A percentile compares a stretch with the other conserved stretches of the same genome.
Conservation (phyloP, 352 stramenopile genomes). For the Saprolegnia diclina region DNA sequence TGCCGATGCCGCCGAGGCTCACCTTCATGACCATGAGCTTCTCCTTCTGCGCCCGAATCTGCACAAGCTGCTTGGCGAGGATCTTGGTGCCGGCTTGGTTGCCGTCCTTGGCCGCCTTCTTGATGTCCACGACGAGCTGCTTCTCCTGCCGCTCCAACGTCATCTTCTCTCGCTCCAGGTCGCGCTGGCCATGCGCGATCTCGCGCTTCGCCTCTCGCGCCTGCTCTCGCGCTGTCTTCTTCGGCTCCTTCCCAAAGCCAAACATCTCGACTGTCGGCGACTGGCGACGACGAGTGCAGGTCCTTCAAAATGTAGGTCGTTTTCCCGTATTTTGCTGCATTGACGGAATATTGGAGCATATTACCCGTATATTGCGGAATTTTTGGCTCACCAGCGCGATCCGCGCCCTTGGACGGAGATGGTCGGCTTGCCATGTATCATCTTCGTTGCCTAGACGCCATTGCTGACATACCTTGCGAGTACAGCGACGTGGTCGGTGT, state of each 20-base stretch:
- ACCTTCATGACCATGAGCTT: slow-evolving; percentile 45
- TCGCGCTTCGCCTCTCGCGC: slow-evolving; percentile 18
- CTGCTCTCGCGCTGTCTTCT: slow-evolving; percentile 16
- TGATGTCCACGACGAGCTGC: slow-evolving; percentile 47
- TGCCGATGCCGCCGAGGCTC: slow-evolving; percentile 45
- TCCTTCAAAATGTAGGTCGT: background rate
- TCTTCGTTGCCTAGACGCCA: no score
- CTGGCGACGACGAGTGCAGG: background rate
- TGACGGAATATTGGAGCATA: no score
- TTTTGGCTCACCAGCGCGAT: no score
- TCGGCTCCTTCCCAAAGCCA: slow-evolving; percentile 12
- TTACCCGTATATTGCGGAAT: no score
- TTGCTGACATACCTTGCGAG: no score
- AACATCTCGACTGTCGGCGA: slow-evolving; percentile 6
- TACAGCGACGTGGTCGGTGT: no score
- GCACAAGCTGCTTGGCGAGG: slow-evolving; percentile 53
- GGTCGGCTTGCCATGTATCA: no score
- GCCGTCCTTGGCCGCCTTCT: slow-evolving; percentile 43
- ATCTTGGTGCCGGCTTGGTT: slow-evolving; percentile 37
- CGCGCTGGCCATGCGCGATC: slow-evolving; percentile 32
- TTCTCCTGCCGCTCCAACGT: slow-evolving; percentile 46
- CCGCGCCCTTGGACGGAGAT: no score
- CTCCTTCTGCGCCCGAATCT: slow-evolving; percentile 45
- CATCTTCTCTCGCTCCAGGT: slow-evolving; percentile 49
- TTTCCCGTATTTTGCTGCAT: no score